Evolutionary conservation across 495 filamentous ascomycete species (phyloP).

Genomic region (Trichoderma parareesei): DNA sequence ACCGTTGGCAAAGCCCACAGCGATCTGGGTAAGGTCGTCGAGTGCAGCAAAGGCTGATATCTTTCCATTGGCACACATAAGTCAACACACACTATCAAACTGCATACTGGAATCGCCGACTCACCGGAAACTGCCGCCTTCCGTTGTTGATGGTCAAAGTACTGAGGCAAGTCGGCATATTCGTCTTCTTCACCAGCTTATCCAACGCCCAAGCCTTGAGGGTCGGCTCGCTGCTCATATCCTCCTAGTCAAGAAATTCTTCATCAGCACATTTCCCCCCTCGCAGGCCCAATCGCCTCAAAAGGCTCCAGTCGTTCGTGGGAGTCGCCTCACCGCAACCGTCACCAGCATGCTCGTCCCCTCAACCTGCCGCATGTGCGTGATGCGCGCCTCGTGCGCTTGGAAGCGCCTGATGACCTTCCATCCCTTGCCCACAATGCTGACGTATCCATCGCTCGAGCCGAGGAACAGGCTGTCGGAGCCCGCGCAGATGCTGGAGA

Average conservation of each 20-base stretch:
- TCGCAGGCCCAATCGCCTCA: not conserved
- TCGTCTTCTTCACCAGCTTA: conserved; percentile 89
- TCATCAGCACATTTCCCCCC: conserved; percentile 14
- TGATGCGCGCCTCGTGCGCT: conserved; percentile 75
- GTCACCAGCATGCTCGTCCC: conserved; percentile 82
- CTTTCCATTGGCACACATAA: conserved; percentile 31
- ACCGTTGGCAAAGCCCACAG: conserved; percentile 92
- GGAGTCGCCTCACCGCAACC: conserved; percentile 43
- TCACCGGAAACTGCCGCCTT: conserved; percentile 81
- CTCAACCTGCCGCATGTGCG: conserved; percentile 91
- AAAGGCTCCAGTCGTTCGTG: too few relatives aligned
- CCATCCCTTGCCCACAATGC: conserved; percentile 78
- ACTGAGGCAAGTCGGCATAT: conserved; percentile 75
- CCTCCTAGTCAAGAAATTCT: conserved; percentile 42
- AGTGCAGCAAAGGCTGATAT: conserved; percentile 84
- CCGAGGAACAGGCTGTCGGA: conserved; percentile 88
- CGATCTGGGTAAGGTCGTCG: conserved; percentile 81
- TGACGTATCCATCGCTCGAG: conserved; percentile 72
- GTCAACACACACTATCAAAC: conserved; percentile 11
- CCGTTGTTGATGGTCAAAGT: conserved; percentile 83
- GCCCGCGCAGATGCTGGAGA: conserved; percentile 63
- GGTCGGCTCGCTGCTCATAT: conserved; percentile 75
- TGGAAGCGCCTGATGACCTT: conserved; percentile 80
- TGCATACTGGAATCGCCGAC: conserved; percentile 12
- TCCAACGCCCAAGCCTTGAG: conserved; percentile 96